Conservation (phyloP, 345 rosid genomes). For the Balakata baccata region DNA sequence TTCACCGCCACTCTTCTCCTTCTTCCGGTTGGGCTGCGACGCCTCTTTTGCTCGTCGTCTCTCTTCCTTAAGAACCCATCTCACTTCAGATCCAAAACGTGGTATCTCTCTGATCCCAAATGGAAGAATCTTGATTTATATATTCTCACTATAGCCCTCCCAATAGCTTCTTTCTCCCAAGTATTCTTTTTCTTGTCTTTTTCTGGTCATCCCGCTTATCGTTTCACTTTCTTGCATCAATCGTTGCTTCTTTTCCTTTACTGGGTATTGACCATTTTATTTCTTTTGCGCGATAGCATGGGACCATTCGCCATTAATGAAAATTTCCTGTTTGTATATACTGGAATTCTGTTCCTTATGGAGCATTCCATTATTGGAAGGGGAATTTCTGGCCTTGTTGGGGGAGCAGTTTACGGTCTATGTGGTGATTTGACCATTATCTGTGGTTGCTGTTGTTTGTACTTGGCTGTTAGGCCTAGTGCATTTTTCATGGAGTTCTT, state of each 20-base stretch:
- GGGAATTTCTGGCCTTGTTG: constrained; percentile 36
- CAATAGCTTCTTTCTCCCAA: constrained; percentile 47
- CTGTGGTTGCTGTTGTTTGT: constrained; percentile 50
- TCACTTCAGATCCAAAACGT: constrained; percentile 46
- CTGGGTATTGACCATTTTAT: constrained; percentile 42
- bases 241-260: constrained; percentile 38
- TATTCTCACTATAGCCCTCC: constrained; percentile 47
- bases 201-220: constrained; percentile 43
- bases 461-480: constrained; percentile 44
- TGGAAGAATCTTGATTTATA: constrained; percentile 51
- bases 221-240: constrained; percentile 48
- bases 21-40: constrained; percentile 49
- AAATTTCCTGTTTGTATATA: constrained; percentile 28
- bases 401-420: constrained; percentile 34
- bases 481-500: constrained; percentile 50
- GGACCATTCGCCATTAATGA: constrained; percentile 31
- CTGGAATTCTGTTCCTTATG: constrained; percentile 40
- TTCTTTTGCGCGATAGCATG: constrained; percentile 31
- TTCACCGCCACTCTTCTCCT: constrained; percentile 42
- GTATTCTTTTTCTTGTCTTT: constrained; percentile 46
- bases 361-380: constrained; percentile 41
- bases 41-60: constrained; percentile 52
- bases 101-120: constrained; percentile 47
- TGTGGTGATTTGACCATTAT: constrained; percentile 39
- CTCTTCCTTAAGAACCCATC: constrained; percentile 52